A percentile compares a stretch with the other conserved stretches of the same genome.
phyloP scores from a whole-genome alignment of 139 green algal species.

The Chlamydomonas sp. region DNA sequence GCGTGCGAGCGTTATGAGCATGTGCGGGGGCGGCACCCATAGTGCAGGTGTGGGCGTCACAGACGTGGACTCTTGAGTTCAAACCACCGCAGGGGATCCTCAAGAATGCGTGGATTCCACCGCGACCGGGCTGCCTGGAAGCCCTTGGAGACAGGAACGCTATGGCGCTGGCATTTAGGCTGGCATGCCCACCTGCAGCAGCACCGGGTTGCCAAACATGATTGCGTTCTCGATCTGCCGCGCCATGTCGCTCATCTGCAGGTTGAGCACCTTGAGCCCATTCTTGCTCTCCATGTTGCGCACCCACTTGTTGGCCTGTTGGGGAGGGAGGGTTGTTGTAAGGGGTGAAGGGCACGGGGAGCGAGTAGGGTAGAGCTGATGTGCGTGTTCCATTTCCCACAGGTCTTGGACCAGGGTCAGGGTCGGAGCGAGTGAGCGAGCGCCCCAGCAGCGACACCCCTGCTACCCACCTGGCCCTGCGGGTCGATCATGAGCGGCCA shows the following conservation, averaged over 20 bases:
- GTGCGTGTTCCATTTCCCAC: too few species aligned
- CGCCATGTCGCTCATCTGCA: constrained; percentile 66
- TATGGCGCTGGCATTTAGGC: not conserved
- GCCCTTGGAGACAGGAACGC: too few species aligned
- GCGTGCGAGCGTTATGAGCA: too few species aligned
- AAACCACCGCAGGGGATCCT: too few species aligned
- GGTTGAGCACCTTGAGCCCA: constrained; percentile 62
- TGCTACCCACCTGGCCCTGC: constrained; percentile 35
- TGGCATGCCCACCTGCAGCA: constrained; percentile 51
- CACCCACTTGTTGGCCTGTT: constrained; percentile 77
- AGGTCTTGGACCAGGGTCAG: too few species aligned
- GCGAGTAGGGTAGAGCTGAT: too few species aligned
- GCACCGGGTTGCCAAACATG: constrained; percentile 68
- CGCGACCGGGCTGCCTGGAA: too few species aligned
- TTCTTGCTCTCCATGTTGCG: constrained; percentile 68
- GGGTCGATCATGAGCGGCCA: constrained; percentile 82
- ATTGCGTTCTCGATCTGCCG: constrained; percentile 73
- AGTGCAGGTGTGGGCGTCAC: not conserved
- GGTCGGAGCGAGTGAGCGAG: not conserved
- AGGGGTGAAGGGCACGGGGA: too few species aligned
- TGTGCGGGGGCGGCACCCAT: not conserved
- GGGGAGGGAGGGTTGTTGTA: too few species aligned
- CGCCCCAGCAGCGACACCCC: not conserved
- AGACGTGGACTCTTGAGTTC: too few species aligned
- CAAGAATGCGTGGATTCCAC: too few species aligned